These are phyloP conservation scores for Aeminium ludgeri DNA, from an alignment of 495 filamentous ascomycete species.

Conservation along the genomic window DNA sequence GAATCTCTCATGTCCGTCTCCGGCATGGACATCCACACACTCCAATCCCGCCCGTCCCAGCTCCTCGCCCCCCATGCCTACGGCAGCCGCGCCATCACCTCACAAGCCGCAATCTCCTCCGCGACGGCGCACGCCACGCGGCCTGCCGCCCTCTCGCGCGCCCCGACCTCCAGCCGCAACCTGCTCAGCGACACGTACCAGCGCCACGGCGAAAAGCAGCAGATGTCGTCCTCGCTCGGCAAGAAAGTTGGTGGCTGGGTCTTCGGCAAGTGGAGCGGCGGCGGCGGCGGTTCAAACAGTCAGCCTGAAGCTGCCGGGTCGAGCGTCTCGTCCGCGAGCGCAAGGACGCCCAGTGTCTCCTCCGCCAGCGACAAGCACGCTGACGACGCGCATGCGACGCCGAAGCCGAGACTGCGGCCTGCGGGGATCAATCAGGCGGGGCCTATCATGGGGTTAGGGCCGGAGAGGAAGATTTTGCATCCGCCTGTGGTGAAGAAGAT, in stretches of 20 bases:
- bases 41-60: conserved; percentile 16
- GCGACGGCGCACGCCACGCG: conserved; percentile 15
- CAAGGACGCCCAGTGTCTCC: background rate
- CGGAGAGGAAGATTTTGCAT: conserved; percentile 10
- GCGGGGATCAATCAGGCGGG: conserved; percentile 25
- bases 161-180: conserved; percentile 5
- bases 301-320: background rate
- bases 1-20: conserved; percentile 25
- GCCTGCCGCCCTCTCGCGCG: conserved; percentile 10
- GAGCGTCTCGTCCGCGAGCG: background rate
- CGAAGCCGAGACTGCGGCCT: conserved; percentile 12
- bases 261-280: conserved; percentile 21
- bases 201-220: conserved; percentile 1
- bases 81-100: conserved; percentile 10
- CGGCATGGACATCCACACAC: conserved; percentile 27
- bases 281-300: conserved; percentile 12
- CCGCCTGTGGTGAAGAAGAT: conserved; percentile 21
- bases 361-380: background rate
- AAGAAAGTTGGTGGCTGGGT: conserved; percentile 25
- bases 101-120: conserved; percentile 18
- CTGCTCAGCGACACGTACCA: conserved; percentile 20
- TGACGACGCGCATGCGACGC: conserved; percentile 4
- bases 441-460: conserved; percentile 21
- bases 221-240: conserved; percentile 6
- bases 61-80: conserved; percentile 10